These are phyloP conservation scores for Echites panduratus DNA, from an alignment of 257 asterid species.

Conservation along the genomic window DNA sequence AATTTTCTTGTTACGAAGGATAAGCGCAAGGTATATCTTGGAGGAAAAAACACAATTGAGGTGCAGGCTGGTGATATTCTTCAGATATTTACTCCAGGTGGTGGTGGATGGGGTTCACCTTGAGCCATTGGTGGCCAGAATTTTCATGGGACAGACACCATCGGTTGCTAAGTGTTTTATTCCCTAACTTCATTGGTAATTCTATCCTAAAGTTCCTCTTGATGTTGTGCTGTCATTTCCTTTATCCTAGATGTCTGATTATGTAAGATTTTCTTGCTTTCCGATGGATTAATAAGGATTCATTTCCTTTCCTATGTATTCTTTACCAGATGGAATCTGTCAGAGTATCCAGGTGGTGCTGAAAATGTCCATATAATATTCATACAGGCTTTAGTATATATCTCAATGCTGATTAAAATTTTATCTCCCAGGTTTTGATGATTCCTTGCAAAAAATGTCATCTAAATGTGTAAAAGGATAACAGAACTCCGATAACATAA, in stretches of 20 bases:
- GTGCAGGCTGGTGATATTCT: conserved; percentile 81
- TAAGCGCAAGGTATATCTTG: conserved; percentile 58
- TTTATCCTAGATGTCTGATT: neutral
- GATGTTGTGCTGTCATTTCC: neutral
- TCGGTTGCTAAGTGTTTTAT: neutral
- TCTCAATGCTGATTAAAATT: neutral
- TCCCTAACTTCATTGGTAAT: neutral
- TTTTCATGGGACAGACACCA: neutral
- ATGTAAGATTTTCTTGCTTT: neutral
- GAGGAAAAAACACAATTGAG: conserved; percentile 81
- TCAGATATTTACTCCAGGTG: conserved; percentile 87
- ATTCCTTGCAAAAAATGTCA: neutral
- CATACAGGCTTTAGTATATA: too few relatives aligned
- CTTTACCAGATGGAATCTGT: neutral
- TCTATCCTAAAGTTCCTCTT: neutral
- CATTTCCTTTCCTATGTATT: neutral
- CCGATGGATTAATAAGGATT: neutral
- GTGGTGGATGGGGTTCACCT: conserved; percentile 87
- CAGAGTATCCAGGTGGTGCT: neutral
- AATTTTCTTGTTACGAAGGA: conserved; percentile 68
- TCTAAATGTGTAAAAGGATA: neutral
- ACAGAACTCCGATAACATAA: too few relatives aligned
- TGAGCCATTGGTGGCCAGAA: conserved; percentile 4
- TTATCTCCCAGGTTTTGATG: neutral
- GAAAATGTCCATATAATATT: neutral